Evolutionary conservation across 2,329 filamentous ascomycete genomes (phyloP), one percentile per base, ranked within the genome.

Genomic region (Graphilbum sp.): DNA sequence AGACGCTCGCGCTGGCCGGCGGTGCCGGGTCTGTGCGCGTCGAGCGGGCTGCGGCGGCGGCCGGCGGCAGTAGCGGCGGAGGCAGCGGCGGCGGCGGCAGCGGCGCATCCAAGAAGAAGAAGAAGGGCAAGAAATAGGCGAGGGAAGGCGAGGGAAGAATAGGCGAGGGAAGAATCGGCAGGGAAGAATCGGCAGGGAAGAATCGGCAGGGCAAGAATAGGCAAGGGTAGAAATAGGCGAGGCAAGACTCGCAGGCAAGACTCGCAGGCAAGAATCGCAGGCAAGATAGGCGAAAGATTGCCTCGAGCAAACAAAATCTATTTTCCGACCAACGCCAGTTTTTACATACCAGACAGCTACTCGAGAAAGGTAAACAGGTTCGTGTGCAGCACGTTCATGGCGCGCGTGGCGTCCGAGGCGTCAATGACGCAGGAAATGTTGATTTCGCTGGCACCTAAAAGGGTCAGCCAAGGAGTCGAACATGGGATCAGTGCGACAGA

Each of bases 341-440:
- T n/a, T n/a, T n/a, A n/a, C 21, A 24, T 11, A 11, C 21, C 21
- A 24, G 21, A 11, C 32, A 13, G 16, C 39, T 58, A 85, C 45
- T 95, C 87, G 52, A 95, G 67, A 60, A 95, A 96, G 2, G 87
- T 95, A 55, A 98, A 96, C 41, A 98, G 72, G 62, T 87, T 88
- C 17, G 90, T 96, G 56, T 98, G 90, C 46, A 98, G 69, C 51
- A 96, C 85, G 55, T 92, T 96, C 67, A 98, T 80, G 24, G 90
- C 90, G 48, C 90, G 75, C 48, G 87, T 85, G 18, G 90, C 87
- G 54, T 96, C 86, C 47, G 78, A 69, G 47, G 85, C 84, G 51
- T 92, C 85, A 54, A 98, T 93, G 34, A 98, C 90, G 54, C 90
- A 98, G 11, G 86, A 94, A 43, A 98, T 98, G 58, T 96, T 98